These are phyloP conservation scores for Panicum hallii DNA, from an alignment of 202 grass and related monocot species.

Conservation along the genomic window DNA sequence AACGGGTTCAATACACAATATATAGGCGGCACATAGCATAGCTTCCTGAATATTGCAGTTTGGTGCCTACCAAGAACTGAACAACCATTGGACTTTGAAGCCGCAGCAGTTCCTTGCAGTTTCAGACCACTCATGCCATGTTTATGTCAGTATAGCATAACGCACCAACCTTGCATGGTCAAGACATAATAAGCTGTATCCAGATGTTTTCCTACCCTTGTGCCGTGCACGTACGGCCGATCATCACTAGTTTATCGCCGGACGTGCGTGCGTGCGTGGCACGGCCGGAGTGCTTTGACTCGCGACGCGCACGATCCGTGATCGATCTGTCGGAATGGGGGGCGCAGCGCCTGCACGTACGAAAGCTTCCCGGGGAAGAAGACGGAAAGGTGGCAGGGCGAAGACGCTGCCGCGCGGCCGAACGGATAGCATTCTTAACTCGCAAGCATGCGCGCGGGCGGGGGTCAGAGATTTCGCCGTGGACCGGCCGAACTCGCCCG, in stretches of 20 bases:
- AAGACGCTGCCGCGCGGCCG: conserved; percentile 1
- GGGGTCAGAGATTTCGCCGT: conserved; percentile 40
- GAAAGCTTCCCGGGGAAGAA: neutral
- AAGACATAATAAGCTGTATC: neutral
- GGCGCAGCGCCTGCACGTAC: conserved; percentile 22
- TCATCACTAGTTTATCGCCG: no score
- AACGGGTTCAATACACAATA: neutral
- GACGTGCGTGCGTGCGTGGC: neutral
- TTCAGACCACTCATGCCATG: conserved; percentile 11
- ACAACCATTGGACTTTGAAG: conserved; percentile 9
- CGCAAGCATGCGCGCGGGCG: neutral
- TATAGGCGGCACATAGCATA: neutral
- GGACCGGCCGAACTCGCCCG: conserved; percentile 23
- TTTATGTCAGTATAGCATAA: neutral
- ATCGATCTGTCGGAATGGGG: conserved; percentile 43
- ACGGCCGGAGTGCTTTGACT: neutral
- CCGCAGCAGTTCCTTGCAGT: neutral
- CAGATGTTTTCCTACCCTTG: neutral
- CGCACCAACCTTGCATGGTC: neutral
- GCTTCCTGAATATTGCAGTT: neutral
- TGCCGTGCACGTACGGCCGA: no score
- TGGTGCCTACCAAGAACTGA: conserved; percentile 5
- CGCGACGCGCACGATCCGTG: neutral
- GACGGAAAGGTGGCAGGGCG: conserved; percentile 20
- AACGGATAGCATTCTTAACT: conserved; percentile 48